Percentiles rank a stretch among this genome's conserved stretches.
Evolutionary conservation across 2,329 filamentous ascomycete species (phyloP).

Genomic region (Aphanocladium album): DNA sequence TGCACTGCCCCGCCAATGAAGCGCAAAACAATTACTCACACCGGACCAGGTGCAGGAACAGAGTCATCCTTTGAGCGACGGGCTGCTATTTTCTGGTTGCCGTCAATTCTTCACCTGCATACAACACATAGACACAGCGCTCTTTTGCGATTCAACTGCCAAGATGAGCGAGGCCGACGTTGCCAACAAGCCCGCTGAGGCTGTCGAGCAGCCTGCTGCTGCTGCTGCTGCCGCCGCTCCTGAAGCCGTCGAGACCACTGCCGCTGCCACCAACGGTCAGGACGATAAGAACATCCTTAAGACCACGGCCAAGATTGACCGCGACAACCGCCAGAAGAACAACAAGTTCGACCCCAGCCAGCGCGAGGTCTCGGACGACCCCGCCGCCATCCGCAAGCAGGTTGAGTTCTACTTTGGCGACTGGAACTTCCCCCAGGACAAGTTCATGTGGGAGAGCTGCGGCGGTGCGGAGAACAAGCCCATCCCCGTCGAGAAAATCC

Average conservation of each 20-base stretch:
- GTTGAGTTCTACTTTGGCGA: constrained; percentile 96
- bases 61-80: background rate
- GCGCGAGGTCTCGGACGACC: constrained; percentile 68
- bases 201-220: constrained; percentile 55
- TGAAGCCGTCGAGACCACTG: constrained; percentile 17
- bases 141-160: background rate
- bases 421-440: constrained; percentile 82
- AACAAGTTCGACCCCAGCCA: constrained; percentile 66
- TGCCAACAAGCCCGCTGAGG: constrained; percentile 32
- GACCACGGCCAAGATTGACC: constrained; percentile 38
- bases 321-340: constrained; percentile 46
- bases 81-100: background rate
- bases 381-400: constrained; percentile 76
- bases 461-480: constrained; percentile 77
- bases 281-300: constrained; percentile 35
- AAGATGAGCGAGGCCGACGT: constrained; percentile 14
- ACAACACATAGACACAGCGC: background rate
- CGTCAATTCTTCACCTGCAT: background rate
- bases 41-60: background rate
- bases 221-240: constrained; percentile 33
- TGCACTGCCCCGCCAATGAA: constrained; percentile 4
- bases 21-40: constrained; percentile 13
- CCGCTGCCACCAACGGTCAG: constrained; percentile 14
- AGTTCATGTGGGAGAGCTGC: constrained; percentile 75
- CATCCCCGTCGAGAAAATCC: constrained; percentile 70